phyloP scores from a whole-genome alignment of 257 asterid genomes.

The Penstemon eatonii region DNA sequence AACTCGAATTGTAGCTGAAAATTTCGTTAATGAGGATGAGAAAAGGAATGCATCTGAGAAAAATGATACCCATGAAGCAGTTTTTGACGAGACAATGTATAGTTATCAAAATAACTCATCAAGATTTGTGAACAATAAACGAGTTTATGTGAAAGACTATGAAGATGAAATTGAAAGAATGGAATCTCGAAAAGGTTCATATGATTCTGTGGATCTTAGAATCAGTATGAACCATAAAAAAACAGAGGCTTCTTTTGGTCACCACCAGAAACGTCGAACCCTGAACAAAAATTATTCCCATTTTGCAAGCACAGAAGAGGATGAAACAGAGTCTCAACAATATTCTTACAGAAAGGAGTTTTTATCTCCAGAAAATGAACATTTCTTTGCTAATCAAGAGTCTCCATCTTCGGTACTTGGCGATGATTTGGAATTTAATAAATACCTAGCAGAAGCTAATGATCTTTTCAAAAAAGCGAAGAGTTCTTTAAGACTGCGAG shows the following conservation, averaged over 20 bases:
- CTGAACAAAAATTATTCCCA: slow-evolving; percentile 31
- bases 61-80: slow-evolving; percentile 36
- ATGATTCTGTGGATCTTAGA: slow-evolving; percentile 60
- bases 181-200: slow-evolving; percentile 42
- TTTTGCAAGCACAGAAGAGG: slow-evolving; percentile 38
- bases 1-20: slow-evolving; percentile 29
- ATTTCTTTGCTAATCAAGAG: slow-evolving; percentile 31
- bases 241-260: slow-evolving; percentile 38
- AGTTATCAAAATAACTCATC: slow-evolving; percentile 46
- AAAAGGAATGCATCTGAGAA: slow-evolving; percentile 30
- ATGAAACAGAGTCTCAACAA: slow-evolving; percentile 38
- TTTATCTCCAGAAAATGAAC: slow-evolving; percentile 30
- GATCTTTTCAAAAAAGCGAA: slow-evolving; percentile 65
- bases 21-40: slow-evolving; percentile 32
- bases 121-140: slow-evolving; percentile 40
- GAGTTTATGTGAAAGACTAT: slow-evolving; percentile 40
- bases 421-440: slow-evolving; percentile 60
- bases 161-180: slow-evolving; percentile 45
- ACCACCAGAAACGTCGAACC: slow-evolving; percentile 36
- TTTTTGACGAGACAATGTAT: slow-evolving; percentile 40
- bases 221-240: slow-evolving; percentile 45
- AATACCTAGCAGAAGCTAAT: slow-evolving; percentile 68
- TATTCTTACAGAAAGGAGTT: slow-evolving; percentile 35
- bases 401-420: slow-evolving; percentile 37
- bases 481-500: slow-evolving; percentile 42